phyloP scores from a whole-genome alignment of 345 rosid species.

The Salix suchowensis region DNA sequence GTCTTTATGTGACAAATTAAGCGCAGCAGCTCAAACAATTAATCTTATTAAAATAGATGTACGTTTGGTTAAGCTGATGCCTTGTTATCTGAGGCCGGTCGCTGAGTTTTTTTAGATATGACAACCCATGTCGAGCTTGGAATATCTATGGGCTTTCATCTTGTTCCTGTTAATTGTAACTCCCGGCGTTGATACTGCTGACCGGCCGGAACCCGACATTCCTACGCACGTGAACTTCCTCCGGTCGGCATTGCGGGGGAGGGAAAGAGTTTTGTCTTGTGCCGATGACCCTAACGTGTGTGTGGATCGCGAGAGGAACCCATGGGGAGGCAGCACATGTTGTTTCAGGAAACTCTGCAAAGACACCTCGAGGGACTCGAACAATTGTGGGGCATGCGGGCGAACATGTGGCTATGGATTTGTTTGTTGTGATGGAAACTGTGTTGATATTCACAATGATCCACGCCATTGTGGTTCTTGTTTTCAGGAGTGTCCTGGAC shows the following conservation, averaged over 20 bases:
- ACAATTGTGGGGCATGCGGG: constrained; percentile 31
- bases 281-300: constrained; percentile 20
- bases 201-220: neutral
- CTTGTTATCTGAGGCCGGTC: neutral
- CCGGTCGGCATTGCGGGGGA: constrained; percentile 11
- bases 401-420: constrained; percentile 22
- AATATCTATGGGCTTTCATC: neutral
- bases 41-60: neutral
- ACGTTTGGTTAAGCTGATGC: neutral
- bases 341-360: constrained; percentile 24
- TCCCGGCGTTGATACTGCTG: constrained; percentile 4
- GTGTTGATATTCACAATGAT: constrained; percentile 30
- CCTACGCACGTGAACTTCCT: constrained; percentile 24
- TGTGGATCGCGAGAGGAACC: constrained; percentile 31
- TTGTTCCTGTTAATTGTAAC: constrained; percentile 6
- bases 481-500: constrained; percentile 20
- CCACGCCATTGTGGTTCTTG: constrained; percentile 30
- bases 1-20: constrained; percentile 12
- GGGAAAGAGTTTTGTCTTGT: constrained; percentile 26
- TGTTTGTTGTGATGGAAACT: constrained; percentile 29
- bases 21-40: neutral
- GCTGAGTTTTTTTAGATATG: too few species aligned
- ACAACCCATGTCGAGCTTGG: neutral
- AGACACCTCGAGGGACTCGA: constrained; percentile 27
- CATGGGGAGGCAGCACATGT: constrained; percentile 35